Percentiles rank a stretch among this genome's conserved stretches.
phyloP scores from a whole-genome alignment of 164 flowering plant genomes.

The Aristolochia californica region DNA sequence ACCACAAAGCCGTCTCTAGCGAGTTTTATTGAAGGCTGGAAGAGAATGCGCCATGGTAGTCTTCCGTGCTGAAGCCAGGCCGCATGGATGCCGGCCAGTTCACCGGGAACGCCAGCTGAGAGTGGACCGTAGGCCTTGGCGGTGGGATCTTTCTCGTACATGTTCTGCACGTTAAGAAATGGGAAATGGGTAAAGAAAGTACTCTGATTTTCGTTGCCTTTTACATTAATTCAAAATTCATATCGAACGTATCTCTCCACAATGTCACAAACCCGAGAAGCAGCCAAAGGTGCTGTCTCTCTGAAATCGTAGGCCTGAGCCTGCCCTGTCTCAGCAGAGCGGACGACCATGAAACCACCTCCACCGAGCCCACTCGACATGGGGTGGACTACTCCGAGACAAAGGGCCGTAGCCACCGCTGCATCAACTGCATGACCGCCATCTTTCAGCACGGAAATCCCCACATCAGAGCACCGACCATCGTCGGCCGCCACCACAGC shows the following conservation, averaged over 20 bases:
- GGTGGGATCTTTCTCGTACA: constrained; percentile 47
- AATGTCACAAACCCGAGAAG: constrained; percentile 94
- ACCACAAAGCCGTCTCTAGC: constrained; percentile 68
- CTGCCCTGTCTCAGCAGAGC: constrained; percentile 37
- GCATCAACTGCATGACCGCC: constrained; percentile 92
- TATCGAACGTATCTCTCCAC: no score
- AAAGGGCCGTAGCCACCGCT: constrained; percentile 77
- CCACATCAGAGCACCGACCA: constrained; percentile 65
- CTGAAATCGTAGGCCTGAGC: constrained; percentile 62
- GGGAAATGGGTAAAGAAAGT: no score
- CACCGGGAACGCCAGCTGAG: constrained; percentile 88
- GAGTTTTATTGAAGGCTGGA: constrained; percentile 65
- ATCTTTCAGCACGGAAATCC: constrained; percentile 35
- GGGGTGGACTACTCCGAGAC: constrained; percentile 78
- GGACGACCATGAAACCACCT: constrained; percentile 74
- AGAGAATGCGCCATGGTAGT: constrained; percentile 58
- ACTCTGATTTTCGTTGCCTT: no score
- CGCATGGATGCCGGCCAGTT: constrained; percentile 77
- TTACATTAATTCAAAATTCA: no score
- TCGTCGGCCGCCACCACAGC: constrained; percentile 89
- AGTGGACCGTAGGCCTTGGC: constrained; percentile 51
- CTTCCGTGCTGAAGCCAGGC: constrained; percentile 81
- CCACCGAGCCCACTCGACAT: constrained; percentile 92
- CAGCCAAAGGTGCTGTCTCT: constrained; percentile 84
- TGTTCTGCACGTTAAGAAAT: constrained; percentile 56